Evolutionary conservation across 805 yeast genomes (phyloP).

Genomic region (Candida nitratophila): DNA sequence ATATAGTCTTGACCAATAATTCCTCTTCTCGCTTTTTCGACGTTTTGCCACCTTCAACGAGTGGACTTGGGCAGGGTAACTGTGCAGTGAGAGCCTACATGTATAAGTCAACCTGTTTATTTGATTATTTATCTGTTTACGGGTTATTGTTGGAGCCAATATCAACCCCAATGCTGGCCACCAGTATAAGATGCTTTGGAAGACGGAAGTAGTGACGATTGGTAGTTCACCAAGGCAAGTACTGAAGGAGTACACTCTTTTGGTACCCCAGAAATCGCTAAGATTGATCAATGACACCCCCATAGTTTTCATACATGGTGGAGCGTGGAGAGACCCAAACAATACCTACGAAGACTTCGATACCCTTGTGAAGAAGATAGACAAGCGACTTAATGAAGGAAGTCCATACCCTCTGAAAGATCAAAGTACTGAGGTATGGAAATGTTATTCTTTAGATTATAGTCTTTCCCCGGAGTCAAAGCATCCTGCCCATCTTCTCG

Average conservation of each 20-base stretch:
- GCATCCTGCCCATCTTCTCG: conserved; percentile 58
- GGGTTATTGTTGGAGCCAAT: too few relatives aligned
- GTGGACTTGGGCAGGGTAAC: background rate
- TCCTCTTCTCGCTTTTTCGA: background rate
- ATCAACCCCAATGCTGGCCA: too few relatives aligned
- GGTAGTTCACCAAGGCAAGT: background rate
- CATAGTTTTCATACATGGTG: conserved; percentile 69
- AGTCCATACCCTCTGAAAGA: too few relatives aligned
- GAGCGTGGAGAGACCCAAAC: conserved; percentile 75
- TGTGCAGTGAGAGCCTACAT: too few relatives aligned
- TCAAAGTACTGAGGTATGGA: background rate
- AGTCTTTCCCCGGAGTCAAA: conserved; percentile 53
- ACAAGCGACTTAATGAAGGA: conserved; percentile 11
- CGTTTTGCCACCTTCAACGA: too few relatives aligned
- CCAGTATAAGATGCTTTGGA: background rate
- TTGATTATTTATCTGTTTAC: too few relatives aligned
- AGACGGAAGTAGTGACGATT: background rate
- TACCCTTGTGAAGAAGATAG: conserved; percentile 19
- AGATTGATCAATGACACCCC: background rate
- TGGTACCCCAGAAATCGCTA: too few relatives aligned
- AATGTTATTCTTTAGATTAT: conserved; percentile 48
- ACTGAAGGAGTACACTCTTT: background rate
- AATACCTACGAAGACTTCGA: conserved; percentile 55
- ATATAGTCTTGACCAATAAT: too few relatives aligned
- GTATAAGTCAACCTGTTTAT: too few relatives aligned